Conservation (phyloP, 225 moss, liverwort and hornwort genomes). For the Thuidium tamariscinum region DNA sequence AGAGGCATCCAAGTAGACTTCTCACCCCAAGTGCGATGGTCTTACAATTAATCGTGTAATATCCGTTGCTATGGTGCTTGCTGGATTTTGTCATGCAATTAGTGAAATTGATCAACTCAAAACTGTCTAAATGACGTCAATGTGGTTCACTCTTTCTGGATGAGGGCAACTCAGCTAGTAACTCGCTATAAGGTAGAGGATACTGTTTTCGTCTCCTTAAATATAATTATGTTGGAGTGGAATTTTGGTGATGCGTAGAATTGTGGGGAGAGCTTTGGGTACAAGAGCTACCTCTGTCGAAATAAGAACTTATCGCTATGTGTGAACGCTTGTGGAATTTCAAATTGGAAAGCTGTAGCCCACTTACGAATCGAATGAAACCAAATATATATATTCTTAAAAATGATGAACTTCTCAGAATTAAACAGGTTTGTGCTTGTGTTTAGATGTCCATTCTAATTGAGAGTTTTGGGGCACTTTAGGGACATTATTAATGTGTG, state of each 20-base stretch:
- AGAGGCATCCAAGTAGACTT: not conserved
- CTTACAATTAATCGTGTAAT: not conserved
- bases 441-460: not conserved
- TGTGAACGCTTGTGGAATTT: not conserved
- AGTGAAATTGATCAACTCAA: not conserved
- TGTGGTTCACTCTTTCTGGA: not conserved
- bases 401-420: not conserved
- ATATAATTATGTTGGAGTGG: not conserved
- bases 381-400: not conserved
- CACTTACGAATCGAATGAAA: not conserved
- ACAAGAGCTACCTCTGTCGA: not conserved
- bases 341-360: not conserved
- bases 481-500: slow-evolving; percentile 14
- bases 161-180: not conserved
- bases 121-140: not conserved
- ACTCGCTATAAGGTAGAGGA: not conserved
- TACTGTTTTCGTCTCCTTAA: not conserved
- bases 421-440: not conserved
- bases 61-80: not conserved
- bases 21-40: not conserved
- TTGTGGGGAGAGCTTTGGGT: not conserved
- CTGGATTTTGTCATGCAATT: not conserved
- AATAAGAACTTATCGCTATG: not conserved
- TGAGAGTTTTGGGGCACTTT: not conserved
- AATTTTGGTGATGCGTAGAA: not conserved